phyloP scores from a whole-genome alignment of 2,329 filamentous ascomycete species.

The Juglanconis sp. region DNA sequence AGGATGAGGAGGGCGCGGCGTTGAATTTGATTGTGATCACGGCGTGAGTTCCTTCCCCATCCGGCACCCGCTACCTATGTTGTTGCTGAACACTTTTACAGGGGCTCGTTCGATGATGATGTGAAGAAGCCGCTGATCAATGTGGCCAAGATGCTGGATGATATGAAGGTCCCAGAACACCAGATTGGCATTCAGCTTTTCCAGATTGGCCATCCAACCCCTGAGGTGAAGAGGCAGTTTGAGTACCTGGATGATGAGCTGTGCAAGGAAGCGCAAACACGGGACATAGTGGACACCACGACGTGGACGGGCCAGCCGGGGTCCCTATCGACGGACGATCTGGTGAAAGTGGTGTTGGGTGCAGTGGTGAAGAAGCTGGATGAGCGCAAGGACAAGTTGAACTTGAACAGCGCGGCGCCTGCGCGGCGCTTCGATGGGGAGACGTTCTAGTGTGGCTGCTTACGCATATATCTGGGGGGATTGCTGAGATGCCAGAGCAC shows the following conservation, averaged over 20 bases:
- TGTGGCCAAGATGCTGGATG: slow-evolving; percentile 20
- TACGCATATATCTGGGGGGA: too few relatives aligned
- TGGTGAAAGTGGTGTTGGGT: slow-evolving; percentile 22
- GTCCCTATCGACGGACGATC: slow-evolving; percentile 19
- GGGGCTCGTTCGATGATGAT: slow-evolving; percentile 21
- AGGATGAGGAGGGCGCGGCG: slow-evolving; percentile 25
- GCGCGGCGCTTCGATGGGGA: slow-evolving; percentile 11
- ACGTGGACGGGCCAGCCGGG: slow-evolving; percentile 16
- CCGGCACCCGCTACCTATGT: neutral
- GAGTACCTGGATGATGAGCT: slow-evolving; percentile 23
- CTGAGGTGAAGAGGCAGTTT: slow-evolving; percentile 18
- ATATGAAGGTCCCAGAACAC: slow-evolving; percentile 20
- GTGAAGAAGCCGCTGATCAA: slow-evolving; percentile 19
- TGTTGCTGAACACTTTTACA: neutral
- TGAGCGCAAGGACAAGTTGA: slow-evolving; percentile 17
- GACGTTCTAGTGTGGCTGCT: neutral
- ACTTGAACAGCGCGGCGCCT: slow-evolving; percentile 10
- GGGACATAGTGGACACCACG: slow-evolving; percentile 22
- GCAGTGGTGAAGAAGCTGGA: slow-evolving; percentile 23
- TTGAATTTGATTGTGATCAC: slow-evolving; percentile 29
- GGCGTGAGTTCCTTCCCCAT: slow-evolving; percentile 8
- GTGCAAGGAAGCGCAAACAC: slow-evolving; percentile 20
- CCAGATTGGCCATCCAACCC: slow-evolving; percentile 20
- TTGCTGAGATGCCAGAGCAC: neutral
- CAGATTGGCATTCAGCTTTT: slow-evolving; percentile 24